These are phyloP conservation scores for Phytopythium helicoides DNA, from an alignment of 352 stramenopile species.

Conservation along the genomic window DNA sequence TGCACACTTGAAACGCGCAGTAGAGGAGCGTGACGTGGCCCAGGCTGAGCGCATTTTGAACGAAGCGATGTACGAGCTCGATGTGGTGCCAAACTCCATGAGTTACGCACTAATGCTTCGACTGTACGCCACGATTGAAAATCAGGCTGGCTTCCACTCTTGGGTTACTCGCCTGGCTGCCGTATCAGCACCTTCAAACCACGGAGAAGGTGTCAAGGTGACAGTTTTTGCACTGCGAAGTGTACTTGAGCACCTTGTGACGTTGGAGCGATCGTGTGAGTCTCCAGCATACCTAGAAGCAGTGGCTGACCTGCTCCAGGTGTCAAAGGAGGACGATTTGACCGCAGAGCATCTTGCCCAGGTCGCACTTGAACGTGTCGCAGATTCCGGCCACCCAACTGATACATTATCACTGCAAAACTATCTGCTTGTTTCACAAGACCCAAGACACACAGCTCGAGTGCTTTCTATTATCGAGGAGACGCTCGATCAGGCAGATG, in stretches of 20 bases:
- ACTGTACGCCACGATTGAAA: slow-evolving; percentile 44
- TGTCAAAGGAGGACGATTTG: slow-evolving; percentile 5
- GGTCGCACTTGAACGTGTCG: slow-evolving; percentile 33
- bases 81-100: slow-evolving; percentile 59
- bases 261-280: slow-evolving; percentile 25
- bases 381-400: slow-evolving; percentile 17
- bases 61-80: slow-evolving; percentile 32
- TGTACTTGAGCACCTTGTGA: slow-evolving; percentile 43
- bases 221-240: slow-evolving; percentile 57
- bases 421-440: slow-evolving; percentile 40
- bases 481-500: slow-evolving; percentile 9
- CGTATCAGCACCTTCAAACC: slow-evolving; percentile 9
- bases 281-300: slow-evolving; percentile 19
- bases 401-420: slow-evolving; percentile 44
- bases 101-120: slow-evolving; percentile 72
- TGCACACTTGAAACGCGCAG: slow-evolving; percentile 50
- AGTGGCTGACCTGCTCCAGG: slow-evolving; percentile 25
- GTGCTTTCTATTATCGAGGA: slow-evolving; percentile 40
- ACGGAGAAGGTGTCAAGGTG: slow-evolving; percentile 22
- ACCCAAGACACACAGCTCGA: slow-evolving; percentile 25
- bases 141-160: slow-evolving; percentile 39
- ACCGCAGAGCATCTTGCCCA: slow-evolving; percentile 22
- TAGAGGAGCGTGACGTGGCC: slow-evolving; percentile 43
- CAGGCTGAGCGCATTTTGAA: slow-evolving; percentile 56
- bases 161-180: slow-evolving; percentile 52